Evolutionary conservation across 2,329 filamentous ascomycete species (phyloP).

Genomic region (Fusarium goolgardi): DNA sequence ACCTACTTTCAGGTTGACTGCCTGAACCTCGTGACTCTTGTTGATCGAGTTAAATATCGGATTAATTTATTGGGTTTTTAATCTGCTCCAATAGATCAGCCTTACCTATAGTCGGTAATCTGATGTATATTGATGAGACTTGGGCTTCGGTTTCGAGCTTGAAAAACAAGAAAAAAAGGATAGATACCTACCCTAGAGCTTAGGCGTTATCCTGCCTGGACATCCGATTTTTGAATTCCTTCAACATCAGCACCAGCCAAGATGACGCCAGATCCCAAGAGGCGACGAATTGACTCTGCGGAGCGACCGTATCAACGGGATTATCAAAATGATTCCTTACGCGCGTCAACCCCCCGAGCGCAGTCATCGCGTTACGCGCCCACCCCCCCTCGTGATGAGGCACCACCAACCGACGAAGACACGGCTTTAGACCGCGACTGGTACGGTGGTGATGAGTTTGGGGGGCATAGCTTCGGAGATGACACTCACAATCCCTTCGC

Average conservation of each 20-base stretch:
- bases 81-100: too few species aligned
- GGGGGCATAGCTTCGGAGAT: slow-evolving; percentile 85
- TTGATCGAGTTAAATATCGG: too few species aligned
- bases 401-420: slow-evolving; percentile 75
- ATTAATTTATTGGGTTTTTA: too few species aligned
- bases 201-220: neutral
- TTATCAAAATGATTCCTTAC: slow-evolving; percentile 51
- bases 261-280: slow-evolving; percentile 56
- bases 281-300: slow-evolving; percentile 52
- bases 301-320: slow-evolving; percentile 43
- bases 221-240: neutral
- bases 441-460: slow-evolving; percentile 89
- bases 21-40: too few species aligned
- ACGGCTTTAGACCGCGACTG: slow-evolving; percentile 88
- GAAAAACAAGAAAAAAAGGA: too few species aligned
- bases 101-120: too few species aligned
- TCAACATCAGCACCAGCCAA: slow-evolving; percentile 6
- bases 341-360: slow-evolving; percentile 50
- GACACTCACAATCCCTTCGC: slow-evolving; percentile 94
- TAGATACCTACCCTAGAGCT: neutral
- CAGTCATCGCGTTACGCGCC: slow-evolving; percentile 54
- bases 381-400: slow-evolving; percentile 61
- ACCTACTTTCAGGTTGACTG: too few species aligned
- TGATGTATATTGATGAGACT: too few species aligned
- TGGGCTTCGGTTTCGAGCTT: too few species aligned